Conservation (phyloP, 495 filamentous ascomycete species). For the Bacidia gigantensis region DNA sequence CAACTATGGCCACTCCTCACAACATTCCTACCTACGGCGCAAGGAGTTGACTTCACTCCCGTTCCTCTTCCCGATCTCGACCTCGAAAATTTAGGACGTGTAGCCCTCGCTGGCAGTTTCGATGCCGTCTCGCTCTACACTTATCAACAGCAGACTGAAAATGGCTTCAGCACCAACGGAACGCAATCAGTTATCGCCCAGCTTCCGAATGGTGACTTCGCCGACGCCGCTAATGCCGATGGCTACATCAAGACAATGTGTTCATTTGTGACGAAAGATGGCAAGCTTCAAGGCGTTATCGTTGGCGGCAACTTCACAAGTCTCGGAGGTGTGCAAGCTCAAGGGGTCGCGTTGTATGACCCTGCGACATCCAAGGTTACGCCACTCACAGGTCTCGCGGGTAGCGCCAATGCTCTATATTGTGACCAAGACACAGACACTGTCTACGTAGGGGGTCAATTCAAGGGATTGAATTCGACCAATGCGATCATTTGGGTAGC, state of each 20-base stretch:
- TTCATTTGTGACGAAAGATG: constrained; percentile 54
- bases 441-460: constrained; percentile 84
- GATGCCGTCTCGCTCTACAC: constrained; percentile 79
- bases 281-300: constrained; percentile 57
- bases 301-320: constrained; percentile 96
- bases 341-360: constrained; percentile 70
- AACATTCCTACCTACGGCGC: constrained; percentile 29
- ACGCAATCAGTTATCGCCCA: constrained; percentile 67
- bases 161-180: constrained; percentile 52
- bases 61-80: constrained; percentile 68
- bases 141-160: constrained; percentile 65
- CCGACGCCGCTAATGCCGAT: constrained; percentile 58
- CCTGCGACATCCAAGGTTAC: constrained; percentile 51
- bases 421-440: constrained; percentile 73
- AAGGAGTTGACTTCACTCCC: constrained; percentile 55
- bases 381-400: constrained; percentile 62
- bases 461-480: constrained; percentile 61
- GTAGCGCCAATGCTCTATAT: constrained; percentile 63
- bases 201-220: constrained; percentile 76
- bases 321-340: constrained; percentile 57
- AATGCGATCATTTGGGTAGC: constrained; percentile 81
- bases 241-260: constrained; percentile 80
- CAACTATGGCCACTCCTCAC: constrained; percentile 27
- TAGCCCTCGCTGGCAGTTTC: constrained; percentile 85
- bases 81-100: constrained; percentile 63